Conservation (phyloP, 805 yeast species). For the Cyberlindnera sargentensis region DNA sequence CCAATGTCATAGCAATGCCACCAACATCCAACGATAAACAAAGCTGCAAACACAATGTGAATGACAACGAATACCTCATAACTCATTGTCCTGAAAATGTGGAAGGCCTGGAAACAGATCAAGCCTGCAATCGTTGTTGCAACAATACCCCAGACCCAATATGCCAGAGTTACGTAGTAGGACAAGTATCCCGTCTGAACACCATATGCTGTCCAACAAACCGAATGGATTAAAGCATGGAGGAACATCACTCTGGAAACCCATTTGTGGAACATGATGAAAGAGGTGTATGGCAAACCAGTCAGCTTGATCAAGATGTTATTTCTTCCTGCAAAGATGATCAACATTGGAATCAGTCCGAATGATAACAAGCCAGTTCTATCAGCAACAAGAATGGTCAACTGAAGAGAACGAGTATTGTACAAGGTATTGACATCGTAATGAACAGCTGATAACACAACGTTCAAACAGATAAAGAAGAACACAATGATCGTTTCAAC, state of each 20-base stretch:
- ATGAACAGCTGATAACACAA: constrained; percentile 9
- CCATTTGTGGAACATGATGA: constrained; percentile 64
- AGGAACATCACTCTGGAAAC: constrained; percentile 36
- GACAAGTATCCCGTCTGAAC: neutral
- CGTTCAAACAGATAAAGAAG: constrained; percentile 25
- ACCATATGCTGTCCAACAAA: constrained; percentile 14
- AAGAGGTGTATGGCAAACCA: constrained; percentile 57
- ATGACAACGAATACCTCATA: constrained; percentile 57
- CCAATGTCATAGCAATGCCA: constrained; percentile 48
- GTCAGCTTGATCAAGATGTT: constrained; percentile 54
- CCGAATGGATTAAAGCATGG: constrained; percentile 17
- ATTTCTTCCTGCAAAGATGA: constrained; percentile 66
- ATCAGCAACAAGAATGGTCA: constrained; percentile 11
- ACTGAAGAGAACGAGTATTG: neutral
- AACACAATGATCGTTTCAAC: constrained; percentile 25
- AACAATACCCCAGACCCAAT: constrained; percentile 33
- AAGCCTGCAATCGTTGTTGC: constrained; percentile 37
- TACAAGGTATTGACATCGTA: constrained; percentile 5
- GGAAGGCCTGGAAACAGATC: constrained; percentile 42
- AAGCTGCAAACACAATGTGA: constrained; percentile 48
- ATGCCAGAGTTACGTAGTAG: neutral
- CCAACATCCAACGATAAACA: constrained; percentile 50
- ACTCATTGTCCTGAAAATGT: constrained; percentile 40
- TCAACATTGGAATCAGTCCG: constrained; percentile 43
- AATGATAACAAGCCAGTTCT: constrained; percentile 23